These are phyloP conservation scores for Heracleum sosnowskyi DNA, from an alignment of 129 eudicot genomes.

Conservation along the genomic window DNA sequence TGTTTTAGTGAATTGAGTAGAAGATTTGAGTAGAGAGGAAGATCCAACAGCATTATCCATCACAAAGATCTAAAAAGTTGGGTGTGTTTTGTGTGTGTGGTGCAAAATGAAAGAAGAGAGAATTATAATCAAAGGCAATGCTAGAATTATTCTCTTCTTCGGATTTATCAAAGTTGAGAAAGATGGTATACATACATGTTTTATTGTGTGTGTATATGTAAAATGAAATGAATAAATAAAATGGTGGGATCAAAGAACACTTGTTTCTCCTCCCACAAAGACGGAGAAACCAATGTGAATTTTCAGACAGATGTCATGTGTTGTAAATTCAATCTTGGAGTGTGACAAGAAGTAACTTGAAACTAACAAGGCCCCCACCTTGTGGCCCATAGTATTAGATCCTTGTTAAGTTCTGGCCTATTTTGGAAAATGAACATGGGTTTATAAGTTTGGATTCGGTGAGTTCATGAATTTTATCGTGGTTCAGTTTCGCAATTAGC, in stretches of 20 bases:
- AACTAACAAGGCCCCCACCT: not conserved
- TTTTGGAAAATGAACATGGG: too few relatives aligned
- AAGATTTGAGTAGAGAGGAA: conserved; percentile 24
- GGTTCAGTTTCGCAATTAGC: too few relatives aligned
- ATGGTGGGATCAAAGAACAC: conserved; percentile 44
- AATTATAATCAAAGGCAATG: not conserved
- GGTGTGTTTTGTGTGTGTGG: not conserved
- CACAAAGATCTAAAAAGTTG: conserved; percentile 11
- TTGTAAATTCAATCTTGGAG: not conserved
- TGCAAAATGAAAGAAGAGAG: conserved; percentile 15
- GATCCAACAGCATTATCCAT: conserved; percentile 56
- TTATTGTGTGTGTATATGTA: not conserved
- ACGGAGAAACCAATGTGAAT: conserved; percentile 71
- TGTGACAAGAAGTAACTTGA: not conserved
- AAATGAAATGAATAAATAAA: not conserved
- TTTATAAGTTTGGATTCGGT: too few relatives aligned
- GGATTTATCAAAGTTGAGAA: not conserved
- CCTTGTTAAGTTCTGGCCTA: too few relatives aligned
- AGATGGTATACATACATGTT: conserved; percentile 7
- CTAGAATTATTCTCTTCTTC: conserved; percentile 8
- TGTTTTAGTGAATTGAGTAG: conserved; percentile 22
- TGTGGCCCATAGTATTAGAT: not conserved
- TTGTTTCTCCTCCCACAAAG: conserved; percentile 67
- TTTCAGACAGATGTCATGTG: not conserved
- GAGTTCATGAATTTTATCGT: too few relatives aligned